These are phyloP conservation scores for Castanopsis chinensis DNA, from an alignment of 306 rosid species.

Conservation along the genomic window DNA sequence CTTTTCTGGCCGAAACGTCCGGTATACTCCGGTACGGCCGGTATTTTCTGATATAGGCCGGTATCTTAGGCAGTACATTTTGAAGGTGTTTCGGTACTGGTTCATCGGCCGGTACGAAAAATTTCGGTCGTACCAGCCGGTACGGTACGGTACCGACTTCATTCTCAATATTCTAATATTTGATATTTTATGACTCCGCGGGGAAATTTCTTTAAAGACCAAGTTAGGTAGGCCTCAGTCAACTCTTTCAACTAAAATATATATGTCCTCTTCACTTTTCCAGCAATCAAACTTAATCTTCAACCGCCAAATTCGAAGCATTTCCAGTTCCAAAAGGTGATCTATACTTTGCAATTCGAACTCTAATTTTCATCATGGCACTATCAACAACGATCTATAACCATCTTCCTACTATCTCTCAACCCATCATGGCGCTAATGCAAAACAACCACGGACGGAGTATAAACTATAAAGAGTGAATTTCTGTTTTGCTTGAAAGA, in stretches of 20 bases:
- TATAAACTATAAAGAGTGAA: constrained; percentile 12
- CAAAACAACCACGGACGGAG: constrained; percentile 7
- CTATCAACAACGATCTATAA: constrained; percentile 21
- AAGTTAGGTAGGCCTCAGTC: background rate
- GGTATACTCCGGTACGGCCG: too few relatives aligned
- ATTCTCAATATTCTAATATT: too few relatives aligned
- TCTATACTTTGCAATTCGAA: background rate
- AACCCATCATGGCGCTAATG: constrained; percentile 5
- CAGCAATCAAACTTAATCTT: background rate
- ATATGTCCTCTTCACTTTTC: background rate
- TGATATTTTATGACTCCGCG: background rate
- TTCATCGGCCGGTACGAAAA: too few relatives aligned
- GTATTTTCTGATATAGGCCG: too few relatives aligned
- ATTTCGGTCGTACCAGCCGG: too few relatives aligned
- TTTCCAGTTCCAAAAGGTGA: background rate
- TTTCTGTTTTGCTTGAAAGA: background rate
- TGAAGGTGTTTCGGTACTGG: too few relatives aligned
- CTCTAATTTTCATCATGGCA: constrained; percentile 31
- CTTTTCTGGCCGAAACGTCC: too few relatives aligned
- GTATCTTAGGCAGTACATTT: too few relatives aligned
- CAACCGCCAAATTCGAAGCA: background rate
- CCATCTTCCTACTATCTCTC: constrained; percentile 16
- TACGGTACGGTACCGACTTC: too few relatives aligned
- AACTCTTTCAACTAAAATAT: background rate
- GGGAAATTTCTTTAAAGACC: background rate